phyloP scores from a whole-genome alignment of 1,139 yeast species.

The Blastobotrys serpentis region DNA sequence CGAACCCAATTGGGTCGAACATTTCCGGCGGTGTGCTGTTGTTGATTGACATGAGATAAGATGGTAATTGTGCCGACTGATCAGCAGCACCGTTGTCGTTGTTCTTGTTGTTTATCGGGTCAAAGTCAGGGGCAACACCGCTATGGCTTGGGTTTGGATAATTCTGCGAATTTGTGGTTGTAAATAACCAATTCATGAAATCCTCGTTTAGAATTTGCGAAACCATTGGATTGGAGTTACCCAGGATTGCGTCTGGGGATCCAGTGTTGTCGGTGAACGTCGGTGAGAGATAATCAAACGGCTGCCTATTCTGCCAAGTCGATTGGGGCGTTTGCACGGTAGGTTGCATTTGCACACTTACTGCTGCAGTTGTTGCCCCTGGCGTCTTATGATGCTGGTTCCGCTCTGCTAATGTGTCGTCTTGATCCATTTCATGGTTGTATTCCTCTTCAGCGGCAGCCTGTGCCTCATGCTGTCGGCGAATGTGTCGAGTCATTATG shows the following conservation, averaged over 20 bases:
- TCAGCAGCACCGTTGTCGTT: no score
- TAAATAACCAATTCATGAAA: slow-evolving; percentile 30
- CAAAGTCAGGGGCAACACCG: no score
- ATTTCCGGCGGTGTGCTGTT: neutral
- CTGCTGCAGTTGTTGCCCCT: neutral
- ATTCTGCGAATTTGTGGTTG: slow-evolving; percentile 10
- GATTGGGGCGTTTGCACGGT: slow-evolving; percentile 8
- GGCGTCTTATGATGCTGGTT: neutral
- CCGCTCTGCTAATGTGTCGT: neutral
- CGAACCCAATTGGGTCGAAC: neutral
- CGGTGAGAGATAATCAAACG: slow-evolving; percentile 20
- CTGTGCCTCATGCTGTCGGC: slow-evolving; percentile 25
- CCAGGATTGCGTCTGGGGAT: slow-evolving; percentile 30
- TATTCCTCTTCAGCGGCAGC: slow-evolving; percentile 5
- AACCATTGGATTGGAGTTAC: slow-evolving; percentile 28
- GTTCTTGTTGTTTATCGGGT: neutral
- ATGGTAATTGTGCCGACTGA: neutral
- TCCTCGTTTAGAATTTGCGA: slow-evolving; percentile 30
- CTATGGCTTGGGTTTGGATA: neutral
- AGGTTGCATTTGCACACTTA: slow-evolving; percentile 8
- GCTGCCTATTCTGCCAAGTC: slow-evolving; percentile 12
- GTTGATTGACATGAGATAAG: neutral
- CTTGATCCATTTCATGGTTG: no score
- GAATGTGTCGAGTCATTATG: slow-evolving; percentile 26
- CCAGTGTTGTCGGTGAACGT: slow-evolving; percentile 23